Evolutionary conservation across 208 protist species (phyloP), one percentile per base, ranked within the genome.

Genomic region (Sergeia podlipaevii): DNA sequence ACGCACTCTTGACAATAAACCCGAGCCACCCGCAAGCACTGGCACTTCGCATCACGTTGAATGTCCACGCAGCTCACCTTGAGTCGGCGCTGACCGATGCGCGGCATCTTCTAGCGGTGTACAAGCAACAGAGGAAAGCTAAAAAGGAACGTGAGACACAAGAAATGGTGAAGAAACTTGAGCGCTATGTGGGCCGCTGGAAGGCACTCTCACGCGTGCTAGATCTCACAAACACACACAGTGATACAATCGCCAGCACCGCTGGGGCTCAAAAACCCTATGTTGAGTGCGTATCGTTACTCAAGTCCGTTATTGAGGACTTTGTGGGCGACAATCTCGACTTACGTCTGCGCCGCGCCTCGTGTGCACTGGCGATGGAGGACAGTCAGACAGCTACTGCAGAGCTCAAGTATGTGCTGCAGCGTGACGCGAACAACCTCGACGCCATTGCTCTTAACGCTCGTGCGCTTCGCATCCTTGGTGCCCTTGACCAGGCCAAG

Each of bases 291-390:
- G 75, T 86, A 0, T 11, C 15, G 7, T 51, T 95, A 2, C 60
- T 95, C 0, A 64, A 60, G 7, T 61, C 55, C 15, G 59, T 91
- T 27, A 89, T 95, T 46, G 50, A 48, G 8, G 72, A 89, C 21
- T 90, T 87, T 45, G 73, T 70, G 6, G 65, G 58, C 23, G 82
- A 96, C 53, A 88, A 77, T 42, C 52, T 83, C 1, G 74, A 77
- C n/a, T 72, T 93, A n/a, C 84, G 90, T 0, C 66, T 96, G 38
- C 75, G 71, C 20, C 84, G 85, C 13, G 85, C 85, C 13, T 74
- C 82, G 17, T 96, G 90, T 52, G 90, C 90, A 21, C 34, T 96
- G 39, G 71, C 68, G 2, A 51, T 67, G 11, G 65, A 74, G 4
- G 42, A 93, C 51, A 81, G 70, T 55, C 30, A 73, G 18, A 60